Evolutionary conservation across 208 protist genomes (phyloP).

Genomic region (Crithidia mellificae): DNA sequence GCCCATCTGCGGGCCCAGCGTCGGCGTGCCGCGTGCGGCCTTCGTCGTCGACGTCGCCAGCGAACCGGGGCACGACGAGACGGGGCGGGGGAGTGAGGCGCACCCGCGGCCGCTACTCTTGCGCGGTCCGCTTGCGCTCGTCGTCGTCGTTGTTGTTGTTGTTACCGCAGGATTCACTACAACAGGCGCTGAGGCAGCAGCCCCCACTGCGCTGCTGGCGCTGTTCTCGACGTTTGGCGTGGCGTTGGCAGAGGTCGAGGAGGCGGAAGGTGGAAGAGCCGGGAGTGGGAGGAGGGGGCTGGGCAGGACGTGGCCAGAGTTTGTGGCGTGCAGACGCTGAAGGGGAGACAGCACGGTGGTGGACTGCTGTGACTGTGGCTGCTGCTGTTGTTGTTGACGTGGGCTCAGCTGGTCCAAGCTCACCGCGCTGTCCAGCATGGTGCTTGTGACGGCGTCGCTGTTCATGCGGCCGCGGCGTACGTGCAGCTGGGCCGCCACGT

Average conservation of each 20-base stretch:
- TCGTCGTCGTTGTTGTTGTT: not conserved
- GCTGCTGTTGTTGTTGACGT: not conserved
- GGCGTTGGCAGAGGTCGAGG: not conserved
- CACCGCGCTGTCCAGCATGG: conserved; percentile 5
- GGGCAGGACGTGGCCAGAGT: not conserved
- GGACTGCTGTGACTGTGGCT: not conserved
- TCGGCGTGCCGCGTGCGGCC: not conserved
- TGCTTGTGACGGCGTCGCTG: conserved; percentile 2
- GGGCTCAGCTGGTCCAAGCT: not conserved
- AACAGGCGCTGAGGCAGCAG: not conserved
- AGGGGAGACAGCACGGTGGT: not conserved
- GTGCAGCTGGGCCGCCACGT: conserved; percentile 23
- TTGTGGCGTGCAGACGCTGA: not conserved
- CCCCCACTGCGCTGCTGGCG: not conserved
- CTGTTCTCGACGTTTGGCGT: not conserved
- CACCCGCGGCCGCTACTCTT: not conserved
- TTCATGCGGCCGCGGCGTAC: not conserved
- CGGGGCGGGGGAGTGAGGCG: conserved; percentile 10
- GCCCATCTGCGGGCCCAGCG: conserved; percentile 12
- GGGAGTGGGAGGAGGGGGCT: not conserved
- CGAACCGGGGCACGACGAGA: conserved; percentile 1
- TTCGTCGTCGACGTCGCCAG: not conserved
- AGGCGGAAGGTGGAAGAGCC: not conserved
- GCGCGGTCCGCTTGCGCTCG: not conserved
- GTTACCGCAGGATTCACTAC: not conserved